Base-by-base conservation (phyloP, 768 basidiomycete species). In the Trametopsis cervina region DNA sequence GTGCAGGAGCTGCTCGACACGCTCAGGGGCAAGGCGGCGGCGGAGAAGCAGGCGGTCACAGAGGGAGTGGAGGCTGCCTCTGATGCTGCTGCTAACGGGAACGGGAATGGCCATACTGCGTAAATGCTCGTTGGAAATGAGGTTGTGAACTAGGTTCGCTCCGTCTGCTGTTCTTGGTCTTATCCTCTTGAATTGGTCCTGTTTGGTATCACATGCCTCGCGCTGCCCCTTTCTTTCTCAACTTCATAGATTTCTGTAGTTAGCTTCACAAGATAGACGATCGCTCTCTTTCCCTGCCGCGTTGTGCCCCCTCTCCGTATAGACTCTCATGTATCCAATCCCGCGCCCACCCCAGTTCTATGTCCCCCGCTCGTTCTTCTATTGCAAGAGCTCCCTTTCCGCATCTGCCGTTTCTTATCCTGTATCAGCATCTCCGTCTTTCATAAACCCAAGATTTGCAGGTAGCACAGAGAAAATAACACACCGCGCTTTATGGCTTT, bases 1-100 rank as follows among this genome's bases (percentile, higher is more conserved):
- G 52, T 66, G 10, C 62, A 65, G 47, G 66, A 60, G 44, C 58
- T 65, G 25, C 60, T 68, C 27, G 51, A 54, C 23, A 51, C 54
- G 9, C 35, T 51, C 12, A 43, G 53, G 11, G 48, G 25, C 22
- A 60, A 63, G 26, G 51, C 54, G 44, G 29, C 15, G 29, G 50
- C 51, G 20, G 57, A 57, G 49, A 52, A 56, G 47, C 20, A 54
- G 41, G 42, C 27, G 15, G 29, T 44, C 35, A 44, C 47, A 26
- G 50, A 58, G 44, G 49, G 44, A 26, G 18, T 42, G 48, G 37
- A 57, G 43, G 40, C 44, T 42, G 42, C 33, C 29, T 39, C 45
- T 15, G 27, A 42, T 18, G 48, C 26, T 5, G 43, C 11, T 18
- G 40, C 26, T 5, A 58, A 60, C 41, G 51, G 53, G 23, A 23